Conservation (phyloP, 2,329 filamentous ascomycete genomes). For the Colletotrichum higginsianum region DNA sequence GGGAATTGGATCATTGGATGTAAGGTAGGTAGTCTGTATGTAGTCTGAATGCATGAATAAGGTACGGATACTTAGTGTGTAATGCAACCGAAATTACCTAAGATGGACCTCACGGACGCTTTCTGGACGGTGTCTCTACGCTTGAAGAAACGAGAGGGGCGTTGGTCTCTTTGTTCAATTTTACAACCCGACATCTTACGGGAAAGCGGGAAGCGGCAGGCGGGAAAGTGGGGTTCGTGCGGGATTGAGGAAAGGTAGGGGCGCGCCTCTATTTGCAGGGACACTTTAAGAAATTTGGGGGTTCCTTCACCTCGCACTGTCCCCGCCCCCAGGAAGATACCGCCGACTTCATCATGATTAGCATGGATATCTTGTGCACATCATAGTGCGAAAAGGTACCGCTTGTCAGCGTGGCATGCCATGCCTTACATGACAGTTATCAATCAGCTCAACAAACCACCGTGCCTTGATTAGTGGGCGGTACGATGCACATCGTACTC, state of each 20-base stretch:
- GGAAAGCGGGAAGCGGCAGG: slow-evolving; percentile 30
- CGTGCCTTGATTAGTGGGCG: background rate
- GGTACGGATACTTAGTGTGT: background rate
- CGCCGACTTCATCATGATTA: background rate
- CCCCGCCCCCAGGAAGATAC: slow-evolving; percentile 14
- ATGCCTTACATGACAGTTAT: slow-evolving; percentile 36
- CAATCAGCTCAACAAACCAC: slow-evolving; percentile 33
- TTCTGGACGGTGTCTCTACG: background rate
- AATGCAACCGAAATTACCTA: background rate
- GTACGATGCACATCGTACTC: background rate
- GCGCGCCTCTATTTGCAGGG: background rate
- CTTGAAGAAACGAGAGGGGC: background rate
- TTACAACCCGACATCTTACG: slow-evolving; percentile 6
- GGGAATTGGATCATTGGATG: slow-evolving; percentile 12
- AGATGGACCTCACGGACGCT: background rate
- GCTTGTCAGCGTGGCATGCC: slow-evolving; percentile 2
- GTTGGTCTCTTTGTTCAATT: background rate
- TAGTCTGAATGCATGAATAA: too few relatives aligned
- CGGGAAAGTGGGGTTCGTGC: slow-evolving; percentile 24
- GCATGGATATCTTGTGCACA: background rate
- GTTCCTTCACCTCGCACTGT: slow-evolving; percentile 12
- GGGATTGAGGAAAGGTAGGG: slow-evolving; percentile 13
- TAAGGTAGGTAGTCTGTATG: too few relatives aligned
- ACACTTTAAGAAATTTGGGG: background rate
- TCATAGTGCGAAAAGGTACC: background rate